These are phyloP conservation scores for Serendipita sp. DNA, from an alignment of 768 basidiomycete species.

Conservation along the genomic window DNA sequence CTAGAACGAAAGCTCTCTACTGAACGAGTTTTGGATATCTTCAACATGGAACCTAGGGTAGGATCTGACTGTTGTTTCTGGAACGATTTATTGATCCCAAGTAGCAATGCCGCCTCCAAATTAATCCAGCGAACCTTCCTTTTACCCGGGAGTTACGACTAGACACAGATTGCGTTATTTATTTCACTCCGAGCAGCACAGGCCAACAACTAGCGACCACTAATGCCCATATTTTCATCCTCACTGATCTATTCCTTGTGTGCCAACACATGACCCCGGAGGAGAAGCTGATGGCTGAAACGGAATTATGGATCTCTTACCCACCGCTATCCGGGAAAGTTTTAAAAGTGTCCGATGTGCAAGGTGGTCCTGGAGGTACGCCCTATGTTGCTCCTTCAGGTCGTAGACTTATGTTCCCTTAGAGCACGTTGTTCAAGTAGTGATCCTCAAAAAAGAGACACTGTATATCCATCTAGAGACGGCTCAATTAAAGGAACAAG, in stretches of 20 bases:
- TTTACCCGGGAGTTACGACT: conserved; percentile 64
- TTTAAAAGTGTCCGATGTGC: conserved; percentile 47
- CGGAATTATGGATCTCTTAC: conserved; percentile 86
- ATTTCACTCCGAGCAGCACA: conserved; percentile 61
- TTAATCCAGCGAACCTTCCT: conserved; percentile 60
- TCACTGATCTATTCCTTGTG: conserved; percentile 84
- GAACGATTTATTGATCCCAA: background rate
- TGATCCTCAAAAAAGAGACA: conserved; percentile 78
- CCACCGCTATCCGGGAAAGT: conserved; percentile 94
- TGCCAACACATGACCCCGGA: conserved; percentile 67
- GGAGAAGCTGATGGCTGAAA: conserved; percentile 27
- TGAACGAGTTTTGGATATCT: conserved; percentile 73
- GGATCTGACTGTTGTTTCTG: conserved; percentile 10
- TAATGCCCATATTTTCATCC: conserved; percentile 68
- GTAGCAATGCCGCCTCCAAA: conserved; percentile 85
- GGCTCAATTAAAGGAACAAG: conserved; percentile 37
- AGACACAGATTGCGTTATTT: conserved; percentile 53
- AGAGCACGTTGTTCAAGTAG: conserved; percentile 63
- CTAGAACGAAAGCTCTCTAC: conserved; percentile 69
- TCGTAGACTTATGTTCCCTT: conserved; percentile 2
- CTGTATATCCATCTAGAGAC: conserved; percentile 51
- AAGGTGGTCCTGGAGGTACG: conserved; percentile 34
- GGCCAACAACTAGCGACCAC: conserved; percentile 54
- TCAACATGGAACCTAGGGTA: conserved; percentile 89
- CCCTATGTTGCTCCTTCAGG: background rate